Evolutionary conservation across 2,329 filamentous ascomycete genomes (phyloP).

Genomic region (Pseudopithomyces maydicus): DNA sequence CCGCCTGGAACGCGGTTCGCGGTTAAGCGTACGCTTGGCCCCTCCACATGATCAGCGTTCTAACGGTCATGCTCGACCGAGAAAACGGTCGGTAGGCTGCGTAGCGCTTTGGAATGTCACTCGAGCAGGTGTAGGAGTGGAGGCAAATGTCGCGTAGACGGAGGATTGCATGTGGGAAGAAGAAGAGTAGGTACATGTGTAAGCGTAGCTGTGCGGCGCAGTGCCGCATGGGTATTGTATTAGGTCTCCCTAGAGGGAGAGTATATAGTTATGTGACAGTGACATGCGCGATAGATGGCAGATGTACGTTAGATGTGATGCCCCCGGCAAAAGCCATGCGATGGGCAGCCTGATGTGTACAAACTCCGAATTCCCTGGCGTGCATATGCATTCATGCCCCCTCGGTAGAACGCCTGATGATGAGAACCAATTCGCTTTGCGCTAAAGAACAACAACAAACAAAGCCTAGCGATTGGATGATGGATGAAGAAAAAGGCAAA

Average conservation of each 20-base stretch:
- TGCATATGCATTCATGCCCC: slow-evolving; percentile 4
- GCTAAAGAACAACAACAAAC: slow-evolving; percentile 2
- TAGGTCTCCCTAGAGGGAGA: neutral
- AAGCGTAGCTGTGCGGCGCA: neutral
- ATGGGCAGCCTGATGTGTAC: neutral
- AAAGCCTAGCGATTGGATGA: neutral
- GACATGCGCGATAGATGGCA: neutral
- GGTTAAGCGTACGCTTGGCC: neutral
- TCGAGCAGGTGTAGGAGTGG: too few species aligned
- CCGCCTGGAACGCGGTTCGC: neutral
- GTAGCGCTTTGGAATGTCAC: too few species aligned
- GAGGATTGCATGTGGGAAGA: too few species aligned
- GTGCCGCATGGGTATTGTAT: slow-evolving; percentile 1
- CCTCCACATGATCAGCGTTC: too few species aligned
- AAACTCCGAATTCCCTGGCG: slow-evolving; percentile 8
- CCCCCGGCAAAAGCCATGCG: neutral
- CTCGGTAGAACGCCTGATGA: slow-evolving; percentile 2
- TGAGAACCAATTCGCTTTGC: neutral
- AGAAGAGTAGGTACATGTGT: neutral
- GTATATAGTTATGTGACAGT: neutral
- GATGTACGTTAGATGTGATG: neutral
- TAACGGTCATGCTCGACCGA: too few species aligned
- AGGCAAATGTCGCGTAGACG: too few species aligned
- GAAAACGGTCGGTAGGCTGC: too few species aligned
- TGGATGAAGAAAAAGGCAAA: neutral